These are phyloP conservation scores for Zychaea mexicana DNA, from an alignment of 371 early-diverging fungal genomes.

Conservation along the genomic window DNA sequence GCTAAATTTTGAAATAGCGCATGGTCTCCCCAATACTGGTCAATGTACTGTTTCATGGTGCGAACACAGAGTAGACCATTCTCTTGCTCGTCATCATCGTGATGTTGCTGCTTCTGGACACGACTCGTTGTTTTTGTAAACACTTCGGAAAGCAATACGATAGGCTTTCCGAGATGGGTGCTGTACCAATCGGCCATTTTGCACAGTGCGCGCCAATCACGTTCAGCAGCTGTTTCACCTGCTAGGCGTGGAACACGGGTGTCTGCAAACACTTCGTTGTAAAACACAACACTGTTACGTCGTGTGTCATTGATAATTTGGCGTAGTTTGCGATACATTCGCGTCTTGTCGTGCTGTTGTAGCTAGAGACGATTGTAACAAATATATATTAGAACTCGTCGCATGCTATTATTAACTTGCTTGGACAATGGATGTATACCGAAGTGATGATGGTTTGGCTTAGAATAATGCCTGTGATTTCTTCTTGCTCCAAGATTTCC, in stretches of 20 bases:
- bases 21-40: conserved; percentile 39
- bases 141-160: conserved; percentile 62
- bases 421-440: conserved; percentile 43
- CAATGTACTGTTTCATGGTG: conserved; percentile 46
- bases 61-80: conserved; percentile 16
- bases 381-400: not conserved
- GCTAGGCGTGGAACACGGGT: conserved; percentile 49
- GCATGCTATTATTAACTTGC: not conserved
- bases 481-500: conserved; percentile 62
- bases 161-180: conserved; percentile 44
- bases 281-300: conserved; percentile 61
- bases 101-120: too few species aligned
- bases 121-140: not conserved
- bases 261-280: conserved; percentile 63
- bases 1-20: conserved; percentile 48
- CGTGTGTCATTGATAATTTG: conserved; percentile 60
- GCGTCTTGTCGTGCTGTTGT: conserved; percentile 63
- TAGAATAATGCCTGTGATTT: conserved; percentile 61
- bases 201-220: conserved; percentile 66
- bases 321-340: conserved; percentile 64
- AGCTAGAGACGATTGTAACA: conserved; percentile 39
- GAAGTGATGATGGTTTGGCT: conserved; percentile 70
- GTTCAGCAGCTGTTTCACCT: conserved; percentile 42
- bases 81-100: not conserved
- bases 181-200: conserved; percentile 61